These are phyloP conservation scores for Saururus chinensis DNA, from an alignment of 164 flowering plant species.

Conservation along the genomic window DNA sequence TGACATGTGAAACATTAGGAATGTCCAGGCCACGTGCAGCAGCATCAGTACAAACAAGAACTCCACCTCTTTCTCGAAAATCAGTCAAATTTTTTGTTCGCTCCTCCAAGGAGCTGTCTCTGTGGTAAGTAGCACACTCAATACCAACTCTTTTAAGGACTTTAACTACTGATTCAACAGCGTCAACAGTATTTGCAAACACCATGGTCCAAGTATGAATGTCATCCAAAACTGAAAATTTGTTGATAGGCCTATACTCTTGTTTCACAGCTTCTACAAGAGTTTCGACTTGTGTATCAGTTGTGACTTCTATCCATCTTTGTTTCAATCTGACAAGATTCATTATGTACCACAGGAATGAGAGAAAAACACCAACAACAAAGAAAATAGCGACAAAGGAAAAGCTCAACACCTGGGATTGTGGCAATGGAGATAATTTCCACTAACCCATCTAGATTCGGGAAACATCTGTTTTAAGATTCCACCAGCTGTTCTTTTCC, in stretches of 20 bases:
- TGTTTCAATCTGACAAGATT: conserved; percentile 61
- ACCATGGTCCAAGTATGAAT: conserved; percentile 69
- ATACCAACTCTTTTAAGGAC: conserved; percentile 55
- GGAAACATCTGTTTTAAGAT: conserved; percentile 83
- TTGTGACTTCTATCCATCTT: conserved; percentile 76
- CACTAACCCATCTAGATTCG: conserved; percentile 80
- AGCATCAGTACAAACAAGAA: conserved; percentile 95
- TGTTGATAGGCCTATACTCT: conserved; percentile 14
- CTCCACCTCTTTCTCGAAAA: conserved; percentile 71
- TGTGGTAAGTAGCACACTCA: conserved; percentile 64
- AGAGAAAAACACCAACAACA: neutral
- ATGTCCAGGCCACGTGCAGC: conserved; percentile 97
- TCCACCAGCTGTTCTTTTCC: conserved; percentile 92
- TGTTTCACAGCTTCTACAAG: conserved; percentile 66
- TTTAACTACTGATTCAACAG: conserved; percentile 79
- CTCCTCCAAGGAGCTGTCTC: conserved; percentile 61
- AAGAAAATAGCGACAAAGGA: neutral
- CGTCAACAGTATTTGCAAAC: conserved; percentile 95
- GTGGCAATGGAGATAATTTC: conserved; percentile 76
- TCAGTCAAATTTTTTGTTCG: conserved; percentile 46
- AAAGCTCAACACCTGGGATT: conserved; percentile 61
- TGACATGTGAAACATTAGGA: conserved; percentile 82
- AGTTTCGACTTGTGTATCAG: conserved; percentile 74
- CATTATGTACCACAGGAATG: neutral
- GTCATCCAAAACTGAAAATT: conserved; percentile 12